Base-by-base conservation (phyloP, 768 basidiomycete genomes). In the Kwoniella heveanensis region DNA sequence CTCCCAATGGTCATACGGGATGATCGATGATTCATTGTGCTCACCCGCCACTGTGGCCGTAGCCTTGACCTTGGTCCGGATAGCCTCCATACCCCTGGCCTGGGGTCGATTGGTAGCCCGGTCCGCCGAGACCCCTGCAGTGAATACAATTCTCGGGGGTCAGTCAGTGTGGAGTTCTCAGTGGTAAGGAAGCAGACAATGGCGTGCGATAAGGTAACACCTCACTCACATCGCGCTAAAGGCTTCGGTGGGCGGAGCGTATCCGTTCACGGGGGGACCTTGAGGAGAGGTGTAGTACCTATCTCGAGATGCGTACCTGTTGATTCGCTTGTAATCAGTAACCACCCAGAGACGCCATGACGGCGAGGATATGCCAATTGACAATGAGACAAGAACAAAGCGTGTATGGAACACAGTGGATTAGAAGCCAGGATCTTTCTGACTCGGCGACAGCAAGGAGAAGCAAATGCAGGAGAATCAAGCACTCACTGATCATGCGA, bases 161-260 rank as follows among this genome's bases (percentile, higher is more conserved):
- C n/a, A n/a, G n/a, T n/a, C n/a, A n/a, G n/a, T n/a, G n/a, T n/a
- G n/a, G n/a, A n/a, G n/a, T n/a, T n/a, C n/a, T n/a, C n/a, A n/a
- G n/a, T n/a, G n/a, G 29, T 54, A 15, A 54, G 32, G 24, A 24
- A 30, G 22, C 19, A 37, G 17, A 2, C 7, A 32, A n/a, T n/a
- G n/a, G n/a, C n/a, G n/a, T n/a, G n/a, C n/a, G n/a, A n/a, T n/a
- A n/a, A 24, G 32, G 13, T 7, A 7, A 36, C 32, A 13, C 15
- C 15, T 44, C 39, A 55, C 57, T 49, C 26, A 58, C 57, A 58
- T 58, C 30, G 57, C 47, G 2, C 57, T 47, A 27, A 58, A 58
- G 32, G 57, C 25, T 32, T 48, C 47, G 15, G 39, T 44, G 17
- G 39, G 39, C 3, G 39, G 39, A 17, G 39, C 39, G 15, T 44